phyloP scores from a whole-genome alignment of 768 basidiomycete genomes.

The Auriscalpium vulgare region DNA sequence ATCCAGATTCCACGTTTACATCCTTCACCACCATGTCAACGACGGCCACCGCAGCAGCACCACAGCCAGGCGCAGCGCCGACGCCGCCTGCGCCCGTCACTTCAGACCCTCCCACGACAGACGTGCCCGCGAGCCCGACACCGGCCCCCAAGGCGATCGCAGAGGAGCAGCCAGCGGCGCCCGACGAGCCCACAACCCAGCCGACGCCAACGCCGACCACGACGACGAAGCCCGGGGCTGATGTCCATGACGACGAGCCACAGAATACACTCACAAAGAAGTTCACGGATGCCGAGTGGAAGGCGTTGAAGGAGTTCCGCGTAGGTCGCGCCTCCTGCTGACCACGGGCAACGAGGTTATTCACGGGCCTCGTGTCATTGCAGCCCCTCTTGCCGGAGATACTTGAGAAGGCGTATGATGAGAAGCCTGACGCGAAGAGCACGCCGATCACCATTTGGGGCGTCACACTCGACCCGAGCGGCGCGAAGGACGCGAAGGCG shows the following conservation, averaged over 20 bases:
- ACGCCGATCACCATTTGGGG: slow-evolving; percentile 62
- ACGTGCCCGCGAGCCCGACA: slow-evolving; percentile 1
- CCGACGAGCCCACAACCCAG: slow-evolving; percentile 5
- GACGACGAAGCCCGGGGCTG: slow-evolving; percentile 6
- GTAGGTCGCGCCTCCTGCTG: slow-evolving; percentile 30
- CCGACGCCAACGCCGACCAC: slow-evolving; percentile 5
- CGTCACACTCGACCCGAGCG: slow-evolving; percentile 55
- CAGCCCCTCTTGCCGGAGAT: slow-evolving; percentile 39
- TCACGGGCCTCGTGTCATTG: slow-evolving; percentile 18
- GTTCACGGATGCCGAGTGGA: slow-evolving; percentile 71
- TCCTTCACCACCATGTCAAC: slow-evolving; percentile 5
- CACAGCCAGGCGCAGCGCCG: slow-evolving; percentile 4
- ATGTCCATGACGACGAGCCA: slow-evolving; percentile 36
- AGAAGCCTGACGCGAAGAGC: slow-evolving; percentile 42
- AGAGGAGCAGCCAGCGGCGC: slow-evolving; percentile 4
- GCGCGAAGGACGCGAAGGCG: slow-evolving; percentile 47
- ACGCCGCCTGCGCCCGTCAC: slow-evolving; percentile 11
- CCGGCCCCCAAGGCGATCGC: slow-evolving; percentile 5
- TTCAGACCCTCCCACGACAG: slow-evolving; percentile 8
- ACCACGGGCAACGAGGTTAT: neutral
- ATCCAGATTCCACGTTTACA: slow-evolving; percentile 1
- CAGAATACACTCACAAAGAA: slow-evolving; percentile 61
- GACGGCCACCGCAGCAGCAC: slow-evolving; percentile 1
- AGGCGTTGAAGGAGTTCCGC: slow-evolving; percentile 57
- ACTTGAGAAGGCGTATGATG: slow-evolving; percentile 52